Evolutionary conservation across 2,329 filamentous ascomycete genomes (phyloP).

Genomic region (Triangularia setosa): DNA sequence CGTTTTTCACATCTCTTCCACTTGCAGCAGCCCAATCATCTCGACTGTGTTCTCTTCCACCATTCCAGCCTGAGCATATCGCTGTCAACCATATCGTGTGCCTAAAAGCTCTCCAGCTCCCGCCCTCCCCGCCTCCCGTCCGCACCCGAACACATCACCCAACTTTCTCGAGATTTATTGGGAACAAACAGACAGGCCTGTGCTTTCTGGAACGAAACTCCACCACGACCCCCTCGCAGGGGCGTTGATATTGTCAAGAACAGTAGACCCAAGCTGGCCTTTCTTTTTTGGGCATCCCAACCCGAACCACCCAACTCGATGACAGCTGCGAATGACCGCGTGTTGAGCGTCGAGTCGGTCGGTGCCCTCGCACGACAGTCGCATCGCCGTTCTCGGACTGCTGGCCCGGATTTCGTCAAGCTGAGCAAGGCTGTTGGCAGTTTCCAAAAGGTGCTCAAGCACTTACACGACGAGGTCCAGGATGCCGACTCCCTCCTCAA

Average conservation of each 20-base stretch:
- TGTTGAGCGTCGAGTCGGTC: conserved; percentile 50
- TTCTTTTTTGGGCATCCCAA: neutral
- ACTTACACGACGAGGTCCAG: conserved; percentile 55
- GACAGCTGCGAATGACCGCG: conserved; percentile 29
- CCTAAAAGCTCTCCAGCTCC: neutral
- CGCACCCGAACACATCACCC: neutral
- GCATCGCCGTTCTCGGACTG: conserved; percentile 50
- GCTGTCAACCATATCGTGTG: neutral
- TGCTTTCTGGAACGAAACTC: neutral
- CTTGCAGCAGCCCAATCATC: conserved; percentile 1
- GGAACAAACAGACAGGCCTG: neutral
- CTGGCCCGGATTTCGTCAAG: conserved; percentile 46
- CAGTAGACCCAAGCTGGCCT: neutral
- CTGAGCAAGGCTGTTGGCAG: conserved; percentile 48
- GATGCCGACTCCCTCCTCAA: conserved; percentile 55
- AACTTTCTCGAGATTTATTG: neutral
- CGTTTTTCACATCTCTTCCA: neutral
- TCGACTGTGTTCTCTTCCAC: neutral
- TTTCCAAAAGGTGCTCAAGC: conserved; percentile 53
- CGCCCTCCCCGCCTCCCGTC: neutral
- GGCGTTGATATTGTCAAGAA: neutral
- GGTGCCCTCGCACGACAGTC: conserved; percentile 53
- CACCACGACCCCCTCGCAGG: neutral
- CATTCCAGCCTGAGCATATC: neutral
- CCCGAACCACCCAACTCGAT: conserved; percentile 25